These are phyloP conservation scores for Pseudogymnoascus sp. DNA, from an alignment of 2,329 filamentous ascomycete species.

Conservation along the genomic window DNA sequence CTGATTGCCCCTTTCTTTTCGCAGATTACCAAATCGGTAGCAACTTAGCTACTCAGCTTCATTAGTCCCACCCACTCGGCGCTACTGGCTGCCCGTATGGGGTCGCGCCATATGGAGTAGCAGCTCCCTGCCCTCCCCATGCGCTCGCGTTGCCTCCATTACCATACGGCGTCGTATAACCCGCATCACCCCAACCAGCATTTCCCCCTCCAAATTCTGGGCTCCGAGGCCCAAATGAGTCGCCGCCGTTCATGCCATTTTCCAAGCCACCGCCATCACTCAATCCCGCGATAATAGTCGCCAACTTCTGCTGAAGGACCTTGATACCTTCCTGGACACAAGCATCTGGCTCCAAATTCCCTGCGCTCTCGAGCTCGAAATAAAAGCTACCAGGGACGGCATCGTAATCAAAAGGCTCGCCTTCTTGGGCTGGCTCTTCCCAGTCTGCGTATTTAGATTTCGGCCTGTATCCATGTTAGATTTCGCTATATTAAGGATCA, in stretches of 20 bases:
- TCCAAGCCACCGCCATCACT: constrained; percentile 48
- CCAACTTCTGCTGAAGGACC: constrained; percentile 83
- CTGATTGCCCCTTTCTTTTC: background rate
- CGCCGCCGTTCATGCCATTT: constrained; percentile 36
- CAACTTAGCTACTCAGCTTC: background rate
- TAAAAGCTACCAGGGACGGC: constrained; percentile 81
- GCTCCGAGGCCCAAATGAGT: constrained; percentile 55
- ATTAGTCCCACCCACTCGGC: constrained; percentile 21
- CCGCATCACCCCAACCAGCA: constrained; percentile 47
- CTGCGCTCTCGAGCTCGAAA: constrained; percentile 84
- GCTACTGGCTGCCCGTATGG: constrained; percentile 45
- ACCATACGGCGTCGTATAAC: constrained; percentile 62
- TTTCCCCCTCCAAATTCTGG: constrained; percentile 53
- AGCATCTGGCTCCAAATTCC: constrained; percentile 78
- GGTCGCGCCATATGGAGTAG: constrained; percentile 52
- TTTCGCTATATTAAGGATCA: background rate
- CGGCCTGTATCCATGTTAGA: constrained; percentile 49
- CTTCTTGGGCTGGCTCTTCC: constrained; percentile 72
- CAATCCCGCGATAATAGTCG: constrained; percentile 63
- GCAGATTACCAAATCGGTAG: background rate
- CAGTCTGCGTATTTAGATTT: constrained; percentile 71
- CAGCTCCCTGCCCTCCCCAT: constrained; percentile 53
- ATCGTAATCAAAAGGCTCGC: constrained; percentile 85
- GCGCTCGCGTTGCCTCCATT: constrained; percentile 49
- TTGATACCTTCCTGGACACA: constrained; percentile 86